phyloP scores from a whole-genome alignment of 192 early-diverging fungal species.

The Mortierella antarctica region DNA sequence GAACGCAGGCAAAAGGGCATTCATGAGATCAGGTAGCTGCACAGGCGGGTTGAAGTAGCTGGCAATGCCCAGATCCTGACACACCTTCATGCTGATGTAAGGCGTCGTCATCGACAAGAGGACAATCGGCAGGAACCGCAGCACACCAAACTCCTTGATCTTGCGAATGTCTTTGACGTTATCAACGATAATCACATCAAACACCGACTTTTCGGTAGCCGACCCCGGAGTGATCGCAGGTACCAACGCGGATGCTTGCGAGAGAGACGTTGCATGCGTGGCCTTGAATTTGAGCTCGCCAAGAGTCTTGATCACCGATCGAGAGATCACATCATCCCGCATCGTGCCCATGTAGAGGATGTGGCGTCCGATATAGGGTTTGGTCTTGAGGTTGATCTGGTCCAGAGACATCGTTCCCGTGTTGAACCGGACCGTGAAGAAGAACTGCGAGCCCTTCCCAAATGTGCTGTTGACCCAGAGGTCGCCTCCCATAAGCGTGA shows the following conservation, averaged over 20 bases:
- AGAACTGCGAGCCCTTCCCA: constrained; percentile 81
- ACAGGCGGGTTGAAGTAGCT: constrained; percentile 77
- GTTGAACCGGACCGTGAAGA: constrained; percentile 73
- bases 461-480: constrained; percentile 82
- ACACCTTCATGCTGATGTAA: constrained; percentile 72
- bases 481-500: constrained; percentile 79
- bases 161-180: constrained; percentile 67
- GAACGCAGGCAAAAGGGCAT: constrained; percentile 77
- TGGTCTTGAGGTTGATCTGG: constrained; percentile 57
- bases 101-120: constrained; percentile 66
- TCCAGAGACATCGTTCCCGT: constrained; percentile 51
- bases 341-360: constrained; percentile 73
- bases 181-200: constrained; percentile 79
- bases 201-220: constrained; percentile 51
- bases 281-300: constrained; percentile 61
- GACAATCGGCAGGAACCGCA: constrained; percentile 82
- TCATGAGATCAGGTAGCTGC: constrained; percentile 67
- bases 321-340: constrained; percentile 51
- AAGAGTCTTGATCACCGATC: constrained; percentile 58
- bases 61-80: constrained; percentile 75
- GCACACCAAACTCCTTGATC: constrained; percentile 65
- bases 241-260: constrained; percentile 60
- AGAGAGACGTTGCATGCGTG: constrained; percentile 52
- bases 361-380: constrained; percentile 72
- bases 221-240: constrained; percentile 28